Evolutionary conservation across 805 yeast genomes (phyloP).

Genomic region (Saccharomycopsis sp.): DNA sequence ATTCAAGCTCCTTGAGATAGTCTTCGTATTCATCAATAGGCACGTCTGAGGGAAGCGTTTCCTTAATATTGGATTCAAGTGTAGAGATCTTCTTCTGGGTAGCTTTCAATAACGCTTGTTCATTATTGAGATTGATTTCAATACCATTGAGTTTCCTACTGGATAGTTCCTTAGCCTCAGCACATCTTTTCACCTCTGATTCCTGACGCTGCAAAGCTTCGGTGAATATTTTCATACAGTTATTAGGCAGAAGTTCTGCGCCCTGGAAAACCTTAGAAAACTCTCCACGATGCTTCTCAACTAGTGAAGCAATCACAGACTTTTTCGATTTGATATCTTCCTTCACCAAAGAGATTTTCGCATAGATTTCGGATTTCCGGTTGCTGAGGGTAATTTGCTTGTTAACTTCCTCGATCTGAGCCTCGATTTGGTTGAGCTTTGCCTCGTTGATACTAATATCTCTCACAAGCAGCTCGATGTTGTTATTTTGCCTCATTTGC

Average conservation of each 20-base stretch:
- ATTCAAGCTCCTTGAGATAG: constrained; percentile 49
- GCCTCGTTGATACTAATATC: constrained; percentile 35
- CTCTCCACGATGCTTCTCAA: constrained; percentile 23
- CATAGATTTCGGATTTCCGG: constrained; percentile 51
- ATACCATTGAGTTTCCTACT: constrained; percentile 20
- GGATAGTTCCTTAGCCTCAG: constrained; percentile 18
- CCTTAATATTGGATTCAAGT: constrained; percentile 24
- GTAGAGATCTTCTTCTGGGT: constrained; percentile 16
- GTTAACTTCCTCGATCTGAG: constrained; percentile 46
- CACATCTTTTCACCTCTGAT: constrained; percentile 15
- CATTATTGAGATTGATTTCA: constrained; percentile 17
- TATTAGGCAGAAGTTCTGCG: constrained; percentile 19
- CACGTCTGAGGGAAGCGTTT: constrained; percentile 33
- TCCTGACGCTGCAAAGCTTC: constrained; percentile 15
- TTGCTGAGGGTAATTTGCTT: constrained; percentile 44
- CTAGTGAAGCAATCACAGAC: constrained; percentile 27
- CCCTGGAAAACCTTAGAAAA: constrained; percentile 24
- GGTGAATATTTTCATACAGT: constrained; percentile 16
- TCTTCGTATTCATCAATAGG: constrained; percentile 45
- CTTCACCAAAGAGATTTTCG: constrained; percentile 41
- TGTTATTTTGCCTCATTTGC: constrained; percentile 26
- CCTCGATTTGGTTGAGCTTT: constrained; percentile 33
- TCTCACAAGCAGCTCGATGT: constrained; percentile 27
- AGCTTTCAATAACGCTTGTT: constrained; percentile 18
- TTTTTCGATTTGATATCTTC: constrained; percentile 34